A percentile compares a stretch with the other conserved stretches of the same genome.
These are phyloP conservation scores for Vitis amurensis DNA, from an alignment of 164 flowering plant genomes.

Conservation along the genomic window DNA sequence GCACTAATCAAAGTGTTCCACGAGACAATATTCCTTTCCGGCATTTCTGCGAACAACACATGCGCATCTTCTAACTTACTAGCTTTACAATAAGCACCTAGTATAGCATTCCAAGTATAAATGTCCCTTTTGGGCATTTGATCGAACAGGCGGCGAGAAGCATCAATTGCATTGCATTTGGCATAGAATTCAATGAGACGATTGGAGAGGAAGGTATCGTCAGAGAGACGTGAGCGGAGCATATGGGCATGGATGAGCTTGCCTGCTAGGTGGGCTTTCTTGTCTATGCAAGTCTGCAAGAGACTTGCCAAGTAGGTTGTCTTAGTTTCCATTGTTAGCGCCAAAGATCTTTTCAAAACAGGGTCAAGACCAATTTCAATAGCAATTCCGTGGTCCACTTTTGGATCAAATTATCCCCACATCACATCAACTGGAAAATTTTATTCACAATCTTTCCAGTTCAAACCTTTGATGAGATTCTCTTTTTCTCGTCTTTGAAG, in stretches of 20 bases:
- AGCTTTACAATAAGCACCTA: constrained; percentile 42
- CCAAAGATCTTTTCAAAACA: too few species aligned
- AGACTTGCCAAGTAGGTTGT: constrained; percentile 37
- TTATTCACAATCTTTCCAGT: too few species aligned
- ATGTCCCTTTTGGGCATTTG: constrained; percentile 53
- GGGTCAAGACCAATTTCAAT: too few species aligned
- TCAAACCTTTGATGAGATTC: too few species aligned
- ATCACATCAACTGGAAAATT: too few species aligned
- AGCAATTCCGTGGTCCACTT: too few species aligned
- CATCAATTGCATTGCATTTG: constrained; percentile 27
- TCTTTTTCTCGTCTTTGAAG: too few species aligned
- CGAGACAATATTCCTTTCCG: constrained; percentile 60
- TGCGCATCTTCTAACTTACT: constrained; percentile 36
- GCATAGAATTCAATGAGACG: constrained; percentile 68
- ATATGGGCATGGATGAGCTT: constrained; percentile 60
- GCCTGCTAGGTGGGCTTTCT: constrained; percentile 41
- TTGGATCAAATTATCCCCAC: too few species aligned
- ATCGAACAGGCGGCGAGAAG: constrained; percentile 50
- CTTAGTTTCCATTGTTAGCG: constrained; percentile 25
- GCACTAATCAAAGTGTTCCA: constrained; percentile 69
- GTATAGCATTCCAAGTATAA: constrained; percentile 65
- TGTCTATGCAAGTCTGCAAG: constrained; percentile 59
- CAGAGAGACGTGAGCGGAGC: constrained; percentile 37
- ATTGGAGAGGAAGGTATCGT: constrained; percentile 60
- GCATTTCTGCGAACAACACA: constrained; percentile 59